A percentile compares a stretch with the other conserved stretches of the same genome.
phyloP scores from a whole-genome alignment of 305 asterid species.

The Ajuga reptans region DNA sequence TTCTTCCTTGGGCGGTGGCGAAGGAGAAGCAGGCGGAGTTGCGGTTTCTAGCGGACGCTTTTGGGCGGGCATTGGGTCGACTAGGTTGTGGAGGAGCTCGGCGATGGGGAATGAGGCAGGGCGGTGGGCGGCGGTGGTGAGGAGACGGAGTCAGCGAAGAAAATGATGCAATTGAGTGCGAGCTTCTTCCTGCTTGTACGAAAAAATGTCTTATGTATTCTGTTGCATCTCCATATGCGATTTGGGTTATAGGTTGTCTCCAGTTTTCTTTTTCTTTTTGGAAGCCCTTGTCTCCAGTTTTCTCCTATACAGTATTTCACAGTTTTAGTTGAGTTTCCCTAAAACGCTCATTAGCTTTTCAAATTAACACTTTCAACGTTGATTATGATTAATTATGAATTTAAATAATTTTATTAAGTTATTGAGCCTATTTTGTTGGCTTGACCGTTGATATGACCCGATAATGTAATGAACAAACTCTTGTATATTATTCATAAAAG shows the following conservation, averaged over 20 bases:
- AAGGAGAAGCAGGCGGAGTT: constrained; percentile 42
- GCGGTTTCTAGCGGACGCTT: constrained; percentile 48
- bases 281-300: constrained; percentile 17
- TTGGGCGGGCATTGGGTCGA: constrained; percentile 75
- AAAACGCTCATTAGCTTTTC: background rate
- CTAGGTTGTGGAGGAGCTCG: constrained; percentile 30
- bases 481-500: too few species aligned
- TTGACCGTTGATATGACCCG: too few species aligned
- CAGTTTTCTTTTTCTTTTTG: background rate
- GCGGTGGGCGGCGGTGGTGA: constrained; percentile 29
- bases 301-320: constrained; percentile 16
- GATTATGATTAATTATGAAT: too few species aligned
- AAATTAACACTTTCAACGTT: constrained; percentile 2
- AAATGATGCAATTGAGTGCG: constrained; percentile 30
- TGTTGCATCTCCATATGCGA: constrained; percentile 16
- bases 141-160: constrained; percentile 42
- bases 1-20: constrained; percentile 38
- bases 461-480: too few species aligned
- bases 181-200: constrained; percentile 21
- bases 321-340: background rate
- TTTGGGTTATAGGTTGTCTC: constrained; percentile 23
- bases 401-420: too few species aligned
- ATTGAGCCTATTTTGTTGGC: too few species aligned
- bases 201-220: constrained; percentile 5
- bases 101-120: constrained; percentile 26